phyloP scores from a whole-genome alignment of 2,329 filamentous ascomycete species.

The Passalora sequoiae region DNA sequence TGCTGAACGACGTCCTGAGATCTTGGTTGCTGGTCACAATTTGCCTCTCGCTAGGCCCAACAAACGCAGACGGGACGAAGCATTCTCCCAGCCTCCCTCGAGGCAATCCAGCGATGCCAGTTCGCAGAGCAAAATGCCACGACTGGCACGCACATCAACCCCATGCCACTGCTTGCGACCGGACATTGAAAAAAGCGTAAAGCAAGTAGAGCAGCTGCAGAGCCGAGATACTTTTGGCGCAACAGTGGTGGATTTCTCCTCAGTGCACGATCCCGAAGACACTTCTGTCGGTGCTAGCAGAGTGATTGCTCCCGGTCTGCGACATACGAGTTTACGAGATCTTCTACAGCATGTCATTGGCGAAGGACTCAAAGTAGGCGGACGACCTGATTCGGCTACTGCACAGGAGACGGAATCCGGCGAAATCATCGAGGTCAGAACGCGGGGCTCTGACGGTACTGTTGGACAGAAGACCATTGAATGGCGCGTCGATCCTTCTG shows the following conservation, averaged over 20 bases:
- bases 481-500: slow-evolving; percentile 46
- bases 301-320: slow-evolving; percentile 43
- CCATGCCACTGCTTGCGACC: slow-evolving; percentile 16
- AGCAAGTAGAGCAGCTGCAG: slow-evolving; percentile 27
- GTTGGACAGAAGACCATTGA: slow-evolving; percentile 45
- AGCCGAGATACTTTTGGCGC: slow-evolving; percentile 12
- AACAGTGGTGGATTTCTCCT: slow-evolving; percentile 11
- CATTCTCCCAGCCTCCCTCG: slow-evolving; percentile 11
- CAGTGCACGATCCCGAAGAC: slow-evolving; percentile 7
- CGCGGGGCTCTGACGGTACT: slow-evolving; percentile 41
- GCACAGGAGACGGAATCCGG: slow-evolving; percentile 44
- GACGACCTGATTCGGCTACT: slow-evolving; percentile 49
- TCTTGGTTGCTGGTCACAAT: slow-evolving; percentile 41
- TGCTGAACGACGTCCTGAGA: slow-evolving; percentile 38
- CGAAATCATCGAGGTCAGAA: slow-evolving; percentile 47
- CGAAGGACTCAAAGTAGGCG: slow-evolving; percentile 49
- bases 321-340: slow-evolving; percentile 46
- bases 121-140: slow-evolving; percentile 19
- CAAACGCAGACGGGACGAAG: slow-evolving; percentile 42
- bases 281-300: slow-evolving; percentile 18
- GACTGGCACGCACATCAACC: slow-evolving; percentile 6
- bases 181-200: slow-evolving; percentile 25
- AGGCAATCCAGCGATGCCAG: slow-evolving; percentile 25
- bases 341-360: slow-evolving; percentile 50
- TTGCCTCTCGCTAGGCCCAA: slow-evolving; percentile 37